These are phyloP conservation scores for Quercus aquifolioides DNA, from an alignment of 306 rosid species.

Conservation along the genomic window DNA sequence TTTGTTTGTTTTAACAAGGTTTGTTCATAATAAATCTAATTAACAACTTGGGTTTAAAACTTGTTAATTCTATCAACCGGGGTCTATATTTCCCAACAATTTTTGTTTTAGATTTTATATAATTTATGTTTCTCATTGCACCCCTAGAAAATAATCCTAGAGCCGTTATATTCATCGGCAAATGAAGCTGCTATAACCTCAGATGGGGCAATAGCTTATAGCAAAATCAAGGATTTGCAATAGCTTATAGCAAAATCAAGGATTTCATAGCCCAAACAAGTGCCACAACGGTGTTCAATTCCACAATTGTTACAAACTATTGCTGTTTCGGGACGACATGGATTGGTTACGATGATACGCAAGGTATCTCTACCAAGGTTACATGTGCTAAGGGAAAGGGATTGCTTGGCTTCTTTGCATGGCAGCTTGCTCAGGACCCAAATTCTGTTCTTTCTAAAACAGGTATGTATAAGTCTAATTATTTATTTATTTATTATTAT, in stretches of 20 bases:
- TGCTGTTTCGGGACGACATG: slow-evolving; percentile 37
- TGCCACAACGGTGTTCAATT: slow-evolving; percentile 1
- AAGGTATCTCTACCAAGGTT: slow-evolving; percentile 33
- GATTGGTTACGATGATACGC: slow-evolving; percentile 44
- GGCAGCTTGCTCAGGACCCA: slow-evolving; percentile 27
- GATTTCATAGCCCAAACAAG: slow-evolving; percentile 11
- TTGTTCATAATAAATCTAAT: no score
- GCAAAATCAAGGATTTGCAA: no score
- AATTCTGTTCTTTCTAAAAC: slow-evolving; percentile 16
- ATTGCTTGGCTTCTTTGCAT: slow-evolving; percentile 42
- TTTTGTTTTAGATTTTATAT: no score
- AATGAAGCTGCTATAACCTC: slow-evolving; percentile 16
- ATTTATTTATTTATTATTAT: not conserved
- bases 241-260: slow-evolving; percentile 21
- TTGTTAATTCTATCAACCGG: no score
- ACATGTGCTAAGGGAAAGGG: slow-evolving; percentile 25
- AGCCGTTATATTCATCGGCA: slow-evolving; percentile 29
- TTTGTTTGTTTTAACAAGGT: no score
- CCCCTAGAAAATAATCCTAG: no score
- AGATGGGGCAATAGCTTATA: slow-evolving; percentile 5
- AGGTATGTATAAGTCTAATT: not conserved
- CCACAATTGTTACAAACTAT: slow-evolving; percentile 20
- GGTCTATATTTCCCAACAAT: no score
- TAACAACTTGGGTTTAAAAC: no score
- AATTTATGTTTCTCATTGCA: no score